Conservation (phyloP, 2,329 filamentous ascomycete species). For the Fusarium ramigenum region DNA sequence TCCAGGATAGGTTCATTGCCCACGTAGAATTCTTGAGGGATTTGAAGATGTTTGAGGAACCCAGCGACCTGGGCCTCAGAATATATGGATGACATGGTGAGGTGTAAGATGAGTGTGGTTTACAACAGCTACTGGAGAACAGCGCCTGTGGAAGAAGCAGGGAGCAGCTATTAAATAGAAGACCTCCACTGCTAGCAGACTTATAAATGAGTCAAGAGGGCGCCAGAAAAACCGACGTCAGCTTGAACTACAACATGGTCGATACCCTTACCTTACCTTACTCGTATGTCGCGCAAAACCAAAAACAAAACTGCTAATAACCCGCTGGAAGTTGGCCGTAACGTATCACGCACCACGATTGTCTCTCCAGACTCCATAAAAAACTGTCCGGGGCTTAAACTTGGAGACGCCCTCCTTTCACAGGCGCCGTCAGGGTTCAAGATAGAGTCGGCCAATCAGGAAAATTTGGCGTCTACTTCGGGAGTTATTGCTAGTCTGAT, state of each 20-base stretch:
- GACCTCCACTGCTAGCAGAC: background rate
- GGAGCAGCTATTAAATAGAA: background rate
- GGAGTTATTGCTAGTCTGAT: slow-evolving; percentile 29
- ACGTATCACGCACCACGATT: slow-evolving; percentile 23
- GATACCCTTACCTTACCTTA: slow-evolving; percentile 3
- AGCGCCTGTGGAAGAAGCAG: background rate
- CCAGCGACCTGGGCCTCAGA: slow-evolving; percentile 43
- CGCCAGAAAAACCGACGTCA: slow-evolving; percentile 21
- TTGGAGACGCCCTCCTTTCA: slow-evolving; percentile 19
- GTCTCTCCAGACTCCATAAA: slow-evolving; percentile 27
- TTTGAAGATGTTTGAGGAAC: slow-evolving; percentile 42
- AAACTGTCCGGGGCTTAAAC: slow-evolving; percentile 23
- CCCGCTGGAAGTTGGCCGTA: slow-evolving; percentile 17
- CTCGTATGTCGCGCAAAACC: slow-evolving; percentile 30
- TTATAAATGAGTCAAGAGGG: slow-evolving; percentile 19
- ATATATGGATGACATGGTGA: slow-evolving; percentile 43
- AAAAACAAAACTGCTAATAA: slow-evolving; percentile 7
- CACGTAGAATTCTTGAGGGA: slow-evolving; percentile 42
- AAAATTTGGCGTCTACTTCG: slow-evolving; percentile 43
- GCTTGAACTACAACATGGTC: slow-evolving; percentile 21
- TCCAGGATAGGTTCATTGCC: slow-evolving; percentile 42
- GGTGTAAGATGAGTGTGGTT: background rate
- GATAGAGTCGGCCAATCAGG: slow-evolving; percentile 32
- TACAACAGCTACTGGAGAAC: background rate
- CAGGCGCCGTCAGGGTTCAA: slow-evolving; percentile 15